Evolutionary conservation across 75 land plant species (phyloP), one percentile per base, ranked within the genome.

Genomic region (Pinus tabuliformis): DNA sequence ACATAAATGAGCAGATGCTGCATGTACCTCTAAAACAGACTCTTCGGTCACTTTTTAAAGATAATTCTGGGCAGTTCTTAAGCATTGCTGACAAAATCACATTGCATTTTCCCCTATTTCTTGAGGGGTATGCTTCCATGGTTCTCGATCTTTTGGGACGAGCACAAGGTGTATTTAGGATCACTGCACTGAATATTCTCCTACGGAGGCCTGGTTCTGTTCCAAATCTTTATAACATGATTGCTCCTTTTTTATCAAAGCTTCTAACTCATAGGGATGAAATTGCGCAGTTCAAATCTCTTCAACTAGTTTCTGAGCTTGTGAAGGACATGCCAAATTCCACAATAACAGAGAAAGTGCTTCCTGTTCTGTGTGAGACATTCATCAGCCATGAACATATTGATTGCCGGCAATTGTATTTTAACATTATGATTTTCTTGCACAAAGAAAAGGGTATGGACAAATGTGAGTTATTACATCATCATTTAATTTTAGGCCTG

Each of bases 211-310:
- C 86, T 13, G 61, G 57, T 37, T 58, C 71, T 16, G 60, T 76
- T n/a, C 64, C 72, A 15, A 86, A 77, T 49, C 79, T 81, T 13
- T 79, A 81, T 65, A 84, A 72, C 62, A 58, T 75, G 74, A 66
- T 86, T 58, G 37, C 80, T 9, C 86, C 82, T 3, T 79, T 73
- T 58, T 76, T 86, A 52, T 76, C 86, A 30, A 83, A 79, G 59
- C 30, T 86, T 17, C 59, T 86, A 20, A 56, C 79, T 36, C 87
- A 86, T 54, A 62, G 86, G 37, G 87, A 86, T 86, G 79, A 83
- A 74, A 33, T 76, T 72, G 82, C 76, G 16, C 87, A 86, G 77
- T 72, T 86, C 21, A 83, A 83, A 56, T 79, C 73, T 45, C 66
- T 86, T 17, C 81, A 86, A 56, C 82, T 86, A 9, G 78, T 86